phyloP scores from a whole-genome alignment of 306 rosid genomes.

The Psophocarpus tetragonolobus region DNA sequence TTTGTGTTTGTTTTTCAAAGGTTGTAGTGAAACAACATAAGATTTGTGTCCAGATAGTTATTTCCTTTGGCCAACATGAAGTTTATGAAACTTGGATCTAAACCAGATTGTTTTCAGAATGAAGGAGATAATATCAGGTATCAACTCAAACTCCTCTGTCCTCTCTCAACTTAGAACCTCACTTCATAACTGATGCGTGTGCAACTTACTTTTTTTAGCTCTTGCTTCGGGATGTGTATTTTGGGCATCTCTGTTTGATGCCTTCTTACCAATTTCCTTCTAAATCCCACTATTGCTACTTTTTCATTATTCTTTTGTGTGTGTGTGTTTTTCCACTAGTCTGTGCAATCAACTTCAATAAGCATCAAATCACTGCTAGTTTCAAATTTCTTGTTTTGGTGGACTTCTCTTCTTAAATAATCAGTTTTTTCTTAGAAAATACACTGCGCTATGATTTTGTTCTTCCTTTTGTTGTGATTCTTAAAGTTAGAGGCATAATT shows the following conservation, averaged over 20 bases:
- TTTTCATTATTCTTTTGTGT: slow-evolving; percentile 25
- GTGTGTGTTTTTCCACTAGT: not conserved
- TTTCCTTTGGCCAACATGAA: slow-evolving; percentile 58
- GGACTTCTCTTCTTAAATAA: not conserved
- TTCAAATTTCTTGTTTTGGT: not conserved
- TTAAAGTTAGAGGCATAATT: not conserved
- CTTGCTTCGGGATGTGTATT: slow-evolving; percentile 12
- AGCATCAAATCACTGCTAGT: not conserved
- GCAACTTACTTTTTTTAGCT: slow-evolving; percentile 3
- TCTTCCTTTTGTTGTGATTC: not conserved
- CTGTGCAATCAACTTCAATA: not conserved
- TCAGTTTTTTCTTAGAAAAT: not conserved
- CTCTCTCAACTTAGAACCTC: slow-evolving; percentile 18
- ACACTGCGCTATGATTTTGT: not conserved
- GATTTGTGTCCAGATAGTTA: slow-evolving; percentile 20
- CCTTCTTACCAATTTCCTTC: not conserved
- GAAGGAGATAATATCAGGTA: slow-evolving; percentile 73
- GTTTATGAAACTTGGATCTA: slow-evolving; percentile 93
- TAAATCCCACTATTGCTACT: not conserved
- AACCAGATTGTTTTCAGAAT: slow-evolving; percentile 76
- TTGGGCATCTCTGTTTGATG: slow-evolving; percentile 1
- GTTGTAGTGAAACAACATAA: slow-evolving; percentile 4
- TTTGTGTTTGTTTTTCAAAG: slow-evolving; percentile 5
- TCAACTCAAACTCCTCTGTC: slow-evolving; percentile 19
- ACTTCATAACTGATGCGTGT: not conserved